These are phyloP conservation scores for Termitomyces eurrhizus DNA, from an alignment of 768 basidiomycete species.

Conservation along the genomic window DNA sequence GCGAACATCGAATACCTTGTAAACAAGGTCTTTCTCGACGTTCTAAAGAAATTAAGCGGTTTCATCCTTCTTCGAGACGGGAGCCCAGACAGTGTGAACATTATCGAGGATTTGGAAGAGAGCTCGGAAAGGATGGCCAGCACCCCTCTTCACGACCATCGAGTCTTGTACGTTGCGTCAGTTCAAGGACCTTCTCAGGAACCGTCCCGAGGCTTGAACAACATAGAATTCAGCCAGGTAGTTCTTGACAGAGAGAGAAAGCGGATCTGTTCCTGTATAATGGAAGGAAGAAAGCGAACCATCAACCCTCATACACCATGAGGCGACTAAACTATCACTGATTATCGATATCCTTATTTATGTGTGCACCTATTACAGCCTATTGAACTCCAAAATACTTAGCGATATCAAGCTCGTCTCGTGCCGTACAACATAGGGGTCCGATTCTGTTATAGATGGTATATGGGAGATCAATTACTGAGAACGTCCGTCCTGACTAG, in stretches of 20 bases:
- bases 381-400: no score
- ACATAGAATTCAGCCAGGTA: neutral
- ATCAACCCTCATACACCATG: neutral
- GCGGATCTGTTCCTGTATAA: neutral
- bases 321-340: neutral
- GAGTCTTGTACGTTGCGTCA: neutral
- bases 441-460: no score
- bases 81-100: neutral
- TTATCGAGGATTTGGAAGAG: neutral
- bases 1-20: neutral
- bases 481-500: no score
- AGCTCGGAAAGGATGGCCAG: neutral
- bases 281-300: neutral
- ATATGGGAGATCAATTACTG: no score
- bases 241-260: neutral
- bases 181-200: neutral
- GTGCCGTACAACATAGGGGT: no score
- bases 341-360: neutral
- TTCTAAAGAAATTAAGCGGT: neutral
- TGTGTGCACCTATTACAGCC: neutral
- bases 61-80: neutral
- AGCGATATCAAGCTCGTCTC: no score
- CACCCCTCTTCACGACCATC: neutral
- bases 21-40: neutral
- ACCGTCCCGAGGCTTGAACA: neutral